Evolutionary conservation across 345 rosid genomes (phyloP).

Genomic region (Boechera retrofracta): DNA sequence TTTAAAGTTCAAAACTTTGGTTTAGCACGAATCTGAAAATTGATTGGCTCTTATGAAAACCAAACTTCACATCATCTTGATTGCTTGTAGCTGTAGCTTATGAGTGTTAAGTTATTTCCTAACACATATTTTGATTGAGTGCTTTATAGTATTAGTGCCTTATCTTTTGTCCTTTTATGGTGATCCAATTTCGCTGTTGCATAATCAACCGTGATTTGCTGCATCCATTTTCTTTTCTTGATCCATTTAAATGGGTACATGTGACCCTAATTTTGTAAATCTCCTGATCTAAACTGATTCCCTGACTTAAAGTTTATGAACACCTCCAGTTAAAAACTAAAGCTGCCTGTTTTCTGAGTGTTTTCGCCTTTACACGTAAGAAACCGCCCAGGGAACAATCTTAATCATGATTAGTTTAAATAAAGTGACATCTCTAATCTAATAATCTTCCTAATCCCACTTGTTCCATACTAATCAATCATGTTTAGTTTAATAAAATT

Average conservation of each 20-base stretch:
- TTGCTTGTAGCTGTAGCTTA: constrained; percentile 37
- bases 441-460: constrained; percentile 41
- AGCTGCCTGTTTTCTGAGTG: constrained; percentile 41
- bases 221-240: constrained; percentile 18
- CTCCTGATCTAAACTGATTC: constrained; percentile 41
- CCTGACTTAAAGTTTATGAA: constrained; percentile 35
- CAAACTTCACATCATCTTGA: constrained; percentile 32
- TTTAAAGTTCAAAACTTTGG: constrained; percentile 9
- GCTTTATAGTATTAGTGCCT: constrained; percentile 34
- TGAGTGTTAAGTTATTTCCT: constrained; percentile 26
- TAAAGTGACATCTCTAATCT: constrained; percentile 35
- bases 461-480: constrained; percentile 40
- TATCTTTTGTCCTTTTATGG: constrained; percentile 21
- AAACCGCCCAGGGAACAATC: constrained; percentile 41
- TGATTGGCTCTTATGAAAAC: constrained; percentile 40
- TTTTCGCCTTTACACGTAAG: constrained; percentile 47
- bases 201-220: constrained; percentile 44
- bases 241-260: constrained; percentile 38
- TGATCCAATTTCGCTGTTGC: constrained; percentile 18
- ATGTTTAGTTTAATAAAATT: constrained; percentile 38
- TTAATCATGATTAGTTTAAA: constrained; percentile 44
- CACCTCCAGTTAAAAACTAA: constrained; percentile 43
- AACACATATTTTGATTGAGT: constrained; percentile 20
- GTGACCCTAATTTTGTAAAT: constrained; percentile 37
- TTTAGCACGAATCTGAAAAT: constrained; percentile 37